Percentiles rank a stretch among this genome's conserved stretches.
Evolutionary conservation across 306 rosid species (phyloP).

Genomic region (Vicia faba): DNA sequence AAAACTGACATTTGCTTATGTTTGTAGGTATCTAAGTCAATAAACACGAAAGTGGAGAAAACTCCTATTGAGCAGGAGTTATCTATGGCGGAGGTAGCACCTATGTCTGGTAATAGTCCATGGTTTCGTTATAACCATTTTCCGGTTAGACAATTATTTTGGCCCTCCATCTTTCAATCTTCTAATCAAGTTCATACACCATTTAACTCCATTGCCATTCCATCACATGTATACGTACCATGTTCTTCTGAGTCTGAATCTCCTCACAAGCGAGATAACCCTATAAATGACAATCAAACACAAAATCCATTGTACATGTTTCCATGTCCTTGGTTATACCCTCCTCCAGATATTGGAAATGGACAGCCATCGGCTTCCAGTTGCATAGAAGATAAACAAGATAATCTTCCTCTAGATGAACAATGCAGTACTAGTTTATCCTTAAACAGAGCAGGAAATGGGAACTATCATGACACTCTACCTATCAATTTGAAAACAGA

Average conservation of each 20-base stretch:
- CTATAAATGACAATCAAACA: conserved; percentile 38
- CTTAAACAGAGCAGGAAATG: conserved; percentile 44
- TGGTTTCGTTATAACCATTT: conserved; percentile 62
- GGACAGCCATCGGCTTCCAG: conserved; percentile 53
- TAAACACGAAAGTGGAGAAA: conserved; percentile 53
- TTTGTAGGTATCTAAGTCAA: conserved; percentile 64
- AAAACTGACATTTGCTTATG: conserved; percentile 37
- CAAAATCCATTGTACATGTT: conserved; percentile 62
- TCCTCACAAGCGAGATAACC: conserved; percentile 50
- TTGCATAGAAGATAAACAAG: conserved; percentile 46
- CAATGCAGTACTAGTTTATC: conserved; percentile 50
- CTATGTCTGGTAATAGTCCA: conserved; percentile 52
- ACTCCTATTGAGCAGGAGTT: conserved; percentile 43
- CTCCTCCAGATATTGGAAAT: conserved; percentile 58
- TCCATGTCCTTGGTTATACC: conserved; percentile 81
- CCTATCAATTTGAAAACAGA: conserved; percentile 51
- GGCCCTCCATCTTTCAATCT: conserved; percentile 71
- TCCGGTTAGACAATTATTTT: conserved; percentile 60
- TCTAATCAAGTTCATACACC: conserved; percentile 52
- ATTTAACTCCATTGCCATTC: conserved; percentile 48
- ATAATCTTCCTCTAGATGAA: conserved; percentile 43
- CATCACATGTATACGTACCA: conserved; percentile 53
- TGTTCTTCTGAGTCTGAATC: conserved; percentile 50
- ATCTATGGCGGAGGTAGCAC: conserved; percentile 45
- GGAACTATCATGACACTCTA: conserved; percentile 44